These are phyloP conservation scores for Monosporascus ibericus DNA, from an alignment of 2,329 filamentous ascomycete species.

Conservation along the genomic window DNA sequence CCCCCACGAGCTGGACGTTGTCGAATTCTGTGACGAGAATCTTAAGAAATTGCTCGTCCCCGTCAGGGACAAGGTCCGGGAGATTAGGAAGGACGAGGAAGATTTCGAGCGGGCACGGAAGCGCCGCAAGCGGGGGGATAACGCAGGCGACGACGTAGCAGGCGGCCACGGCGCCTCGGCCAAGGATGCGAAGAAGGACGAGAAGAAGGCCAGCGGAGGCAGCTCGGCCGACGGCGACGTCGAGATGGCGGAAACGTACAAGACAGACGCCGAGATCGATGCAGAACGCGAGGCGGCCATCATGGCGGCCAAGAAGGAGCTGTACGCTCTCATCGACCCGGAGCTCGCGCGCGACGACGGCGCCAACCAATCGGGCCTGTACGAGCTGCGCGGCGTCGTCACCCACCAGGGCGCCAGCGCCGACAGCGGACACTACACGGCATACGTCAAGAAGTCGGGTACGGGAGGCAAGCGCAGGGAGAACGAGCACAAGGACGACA, in stretches of 20 bases:
- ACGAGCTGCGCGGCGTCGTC: slow-evolving; percentile 88
- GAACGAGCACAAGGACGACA: slow-evolving; percentile 63
- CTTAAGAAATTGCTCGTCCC: slow-evolving; percentile 77
- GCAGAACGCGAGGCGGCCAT: slow-evolving; percentile 74
- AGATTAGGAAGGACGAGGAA: slow-evolving; percentile 90
- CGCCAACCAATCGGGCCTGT: slow-evolving; percentile 88
- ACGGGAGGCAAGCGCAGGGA: slow-evolving; percentile 70
- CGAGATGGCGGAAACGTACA: slow-evolving; percentile 71
- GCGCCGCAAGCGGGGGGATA: slow-evolving; percentile 68
- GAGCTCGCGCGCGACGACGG: slow-evolving; percentile 71
- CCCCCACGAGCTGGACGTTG: slow-evolving; percentile 82
- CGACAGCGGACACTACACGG: slow-evolving; percentile 96
- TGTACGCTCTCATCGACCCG: slow-evolving; percentile 70
- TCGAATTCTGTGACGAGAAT: slow-evolving; percentile 93
- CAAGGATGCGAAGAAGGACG: slow-evolving; percentile 41
- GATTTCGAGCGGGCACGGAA: slow-evolving; percentile 89
- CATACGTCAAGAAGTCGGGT: slow-evolving; percentile 91
- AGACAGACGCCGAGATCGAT: slow-evolving; percentile 90
- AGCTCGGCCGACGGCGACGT: slow-evolving; percentile 54
- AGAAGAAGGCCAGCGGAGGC: slow-evolving; percentile 34
- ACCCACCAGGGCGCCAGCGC: slow-evolving; percentile 96
- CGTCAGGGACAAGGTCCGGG: slow-evolving; percentile 92
- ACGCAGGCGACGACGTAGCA: slow-evolving; percentile 39
- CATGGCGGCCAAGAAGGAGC: slow-evolving; percentile 77
- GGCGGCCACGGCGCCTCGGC: slow-evolving; percentile 46